Percentiles rank a stretch among this genome's conserved stretches.
phyloP scores from a whole-genome alignment of 1,284 basidiomycete species.

The Rhodofomes roseus region DNA sequence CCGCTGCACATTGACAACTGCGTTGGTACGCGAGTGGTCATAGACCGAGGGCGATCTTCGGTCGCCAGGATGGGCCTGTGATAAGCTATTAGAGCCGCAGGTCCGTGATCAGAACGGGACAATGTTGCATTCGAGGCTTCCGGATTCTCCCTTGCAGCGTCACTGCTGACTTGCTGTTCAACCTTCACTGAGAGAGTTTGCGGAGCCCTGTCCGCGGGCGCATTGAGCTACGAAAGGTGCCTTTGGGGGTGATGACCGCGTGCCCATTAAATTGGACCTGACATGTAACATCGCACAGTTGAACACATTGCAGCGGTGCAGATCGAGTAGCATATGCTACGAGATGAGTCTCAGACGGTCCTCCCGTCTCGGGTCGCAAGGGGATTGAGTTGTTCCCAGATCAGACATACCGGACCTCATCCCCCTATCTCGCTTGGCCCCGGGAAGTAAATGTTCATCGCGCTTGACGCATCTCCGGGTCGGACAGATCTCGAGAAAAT shows the following conservation, averaged over 20 bases:
- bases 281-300: neutral
- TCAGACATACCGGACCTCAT: neutral
- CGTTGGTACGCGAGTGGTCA: neutral
- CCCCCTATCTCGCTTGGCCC: neutral
- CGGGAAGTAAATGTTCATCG: neutral
- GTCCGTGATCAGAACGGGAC: neutral
- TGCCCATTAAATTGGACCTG: neutral
- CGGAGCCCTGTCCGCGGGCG: neutral
- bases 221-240: neutral
- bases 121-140: neutral
- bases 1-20: neutral
- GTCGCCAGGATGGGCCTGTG: neutral
- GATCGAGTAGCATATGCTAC: neutral
- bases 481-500: neutral
- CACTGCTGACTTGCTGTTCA: neutral
- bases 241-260: too few species aligned
- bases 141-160: neutral
- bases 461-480: neutral
- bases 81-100: slow-evolving; percentile 4
- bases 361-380: neutral
- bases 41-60: neutral
- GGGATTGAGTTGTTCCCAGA: neutral
- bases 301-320: neutral
- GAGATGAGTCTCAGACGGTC: neutral
- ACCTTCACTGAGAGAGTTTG: neutral